Evolutionary conservation across 306 rosid genomes (phyloP), one percentile per base, ranked within the genome.

Genomic region (Heteromeles arbutifolia): DNA sequence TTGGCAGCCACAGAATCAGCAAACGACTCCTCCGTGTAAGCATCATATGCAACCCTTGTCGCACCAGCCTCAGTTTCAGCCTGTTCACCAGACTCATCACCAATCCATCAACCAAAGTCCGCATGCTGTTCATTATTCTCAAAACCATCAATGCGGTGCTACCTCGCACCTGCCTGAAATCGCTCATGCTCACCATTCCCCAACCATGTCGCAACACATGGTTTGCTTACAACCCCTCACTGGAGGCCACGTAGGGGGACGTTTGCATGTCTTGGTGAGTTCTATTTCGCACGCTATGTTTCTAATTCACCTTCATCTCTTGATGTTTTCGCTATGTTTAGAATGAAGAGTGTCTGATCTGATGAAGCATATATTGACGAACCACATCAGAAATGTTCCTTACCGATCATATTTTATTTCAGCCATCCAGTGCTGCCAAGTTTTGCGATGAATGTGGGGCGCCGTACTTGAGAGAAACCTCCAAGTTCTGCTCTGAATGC

Each of bases 361-460:
- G 11, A 34, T 18, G 69, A 62, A 71, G 29, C 50, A 53, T 57
- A 2, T 28, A 15, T 70, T 26, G 26, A 5, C 5, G 0, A 70
- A 58, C 26, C 28, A 4, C 62, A 22, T 56, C 8, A 28, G 21
- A 19, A 32, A 4, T 54, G 7, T 3, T 29, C 11, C 64, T 69
- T 21, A 68, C 64, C 44, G 22, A 67, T 65, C 12, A 45, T 43
- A 44, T 67, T 82, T 73, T 21, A 11, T 77, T 81, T 76, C 97
- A 92, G 98, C 88, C 91, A 80, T 82, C 93, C 77, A 86, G 87
- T 81, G 92, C 86, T 41, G 96, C 98, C 28, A 95, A 92, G 85
- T 95, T 80, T 82, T 95, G 98, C 52, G 96, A 95, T 43, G 97
- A 95, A 86, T 95, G 98, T 62, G 98, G 97, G 7, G 90, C 92